Conservation (phyloP, 2,329 filamentous ascomycete species). For the Aureobasidium leucospermi region DNA sequence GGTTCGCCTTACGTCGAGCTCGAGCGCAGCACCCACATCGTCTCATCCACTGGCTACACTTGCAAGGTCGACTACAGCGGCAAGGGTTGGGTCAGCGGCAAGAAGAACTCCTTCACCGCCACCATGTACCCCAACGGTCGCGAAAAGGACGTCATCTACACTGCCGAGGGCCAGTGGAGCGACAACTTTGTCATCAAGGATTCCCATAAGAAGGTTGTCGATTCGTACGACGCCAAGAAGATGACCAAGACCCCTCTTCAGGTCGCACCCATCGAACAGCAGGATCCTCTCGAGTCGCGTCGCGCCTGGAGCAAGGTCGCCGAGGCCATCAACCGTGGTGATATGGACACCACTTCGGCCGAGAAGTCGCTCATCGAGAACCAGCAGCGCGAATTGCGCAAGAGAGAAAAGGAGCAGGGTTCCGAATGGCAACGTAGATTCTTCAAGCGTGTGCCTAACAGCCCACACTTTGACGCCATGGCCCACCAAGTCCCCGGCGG, state of each 20-base stretch:
- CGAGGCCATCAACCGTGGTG: conserved; percentile 67
- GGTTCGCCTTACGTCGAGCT: conserved; percentile 86
- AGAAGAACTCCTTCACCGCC: conserved; percentile 86
- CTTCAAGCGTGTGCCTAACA: conserved; percentile 49
- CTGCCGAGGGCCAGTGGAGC: conserved; percentile 85
- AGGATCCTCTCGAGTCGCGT: conserved; percentile 81
- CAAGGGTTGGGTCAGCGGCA: conserved; percentile 89
- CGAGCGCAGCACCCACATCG: conserved; percentile 76
- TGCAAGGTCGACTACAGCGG: conserved; percentile 89
- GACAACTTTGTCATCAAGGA: conserved; percentile 73
- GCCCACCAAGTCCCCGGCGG: conserved; percentile 36
- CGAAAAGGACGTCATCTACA: conserved; percentile 71
- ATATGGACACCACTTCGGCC: conserved; percentile 70
- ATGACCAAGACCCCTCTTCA: conserved; percentile 56
- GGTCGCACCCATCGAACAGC: conserved; percentile 65
- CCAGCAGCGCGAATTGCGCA: conserved; percentile 69
- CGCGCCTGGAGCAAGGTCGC: conserved; percentile 85
- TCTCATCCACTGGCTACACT: conserved; percentile 77
- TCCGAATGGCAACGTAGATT: conserved; percentile 76
- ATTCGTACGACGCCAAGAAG: conserved; percentile 40
- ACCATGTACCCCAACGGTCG: conserved; percentile 60
- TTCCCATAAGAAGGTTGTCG: conserved; percentile 43
- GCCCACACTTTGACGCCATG: conserved; percentile 42
- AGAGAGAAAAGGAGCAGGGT: conserved; percentile 66
- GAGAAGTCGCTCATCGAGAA: conserved; percentile 91